Conservation (phyloP, 139 green algal genomes). For the Chlamydomonas incerta region DNA sequence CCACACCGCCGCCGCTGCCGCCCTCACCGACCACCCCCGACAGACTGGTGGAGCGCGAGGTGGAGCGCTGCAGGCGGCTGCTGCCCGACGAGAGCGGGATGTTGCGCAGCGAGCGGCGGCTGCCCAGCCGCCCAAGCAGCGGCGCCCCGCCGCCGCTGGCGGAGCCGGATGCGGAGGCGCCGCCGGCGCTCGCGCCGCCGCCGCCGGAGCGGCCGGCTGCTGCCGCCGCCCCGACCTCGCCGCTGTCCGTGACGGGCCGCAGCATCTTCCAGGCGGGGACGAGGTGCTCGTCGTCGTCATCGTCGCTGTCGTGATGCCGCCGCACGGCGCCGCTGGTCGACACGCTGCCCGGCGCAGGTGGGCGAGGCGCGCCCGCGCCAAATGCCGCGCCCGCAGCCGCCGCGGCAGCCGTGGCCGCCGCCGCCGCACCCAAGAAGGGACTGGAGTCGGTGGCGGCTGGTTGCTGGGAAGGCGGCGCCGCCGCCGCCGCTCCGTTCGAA, state of each 20-base stretch:
- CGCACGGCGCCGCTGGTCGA: too few relatives aligned
- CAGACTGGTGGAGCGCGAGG: neutral
- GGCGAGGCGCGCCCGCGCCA: too few relatives aligned
- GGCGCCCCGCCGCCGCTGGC: neutral
- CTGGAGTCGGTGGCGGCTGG: too few relatives aligned
- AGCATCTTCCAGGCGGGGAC: neutral
- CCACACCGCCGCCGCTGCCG: neutral
- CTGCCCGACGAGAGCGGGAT: neutral
- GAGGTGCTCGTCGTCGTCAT: neutral
- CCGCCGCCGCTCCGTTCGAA: too few relatives aligned
- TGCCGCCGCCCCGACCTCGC: neutral
- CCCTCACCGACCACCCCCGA: neutral
- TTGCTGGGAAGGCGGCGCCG: too few relatives aligned
- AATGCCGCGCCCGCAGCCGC: too few relatives aligned
- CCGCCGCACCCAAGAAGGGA: too few relatives aligned
- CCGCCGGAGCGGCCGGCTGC: neutral
- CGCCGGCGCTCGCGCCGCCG: neutral
- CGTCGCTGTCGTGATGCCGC: neutral
- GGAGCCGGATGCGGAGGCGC: neutral
- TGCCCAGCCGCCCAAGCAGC: neutral
- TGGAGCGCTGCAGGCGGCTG: neutral
- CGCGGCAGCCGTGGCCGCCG: too few relatives aligned
- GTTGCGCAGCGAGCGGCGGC: slow-evolving; percentile 5
- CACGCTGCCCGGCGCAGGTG: too few relatives aligned
- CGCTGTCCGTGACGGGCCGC: neutral